phyloP scores from a whole-genome alignment of 2,329 filamentous ascomycete genomes.

The Cercospora sesami region DNA sequence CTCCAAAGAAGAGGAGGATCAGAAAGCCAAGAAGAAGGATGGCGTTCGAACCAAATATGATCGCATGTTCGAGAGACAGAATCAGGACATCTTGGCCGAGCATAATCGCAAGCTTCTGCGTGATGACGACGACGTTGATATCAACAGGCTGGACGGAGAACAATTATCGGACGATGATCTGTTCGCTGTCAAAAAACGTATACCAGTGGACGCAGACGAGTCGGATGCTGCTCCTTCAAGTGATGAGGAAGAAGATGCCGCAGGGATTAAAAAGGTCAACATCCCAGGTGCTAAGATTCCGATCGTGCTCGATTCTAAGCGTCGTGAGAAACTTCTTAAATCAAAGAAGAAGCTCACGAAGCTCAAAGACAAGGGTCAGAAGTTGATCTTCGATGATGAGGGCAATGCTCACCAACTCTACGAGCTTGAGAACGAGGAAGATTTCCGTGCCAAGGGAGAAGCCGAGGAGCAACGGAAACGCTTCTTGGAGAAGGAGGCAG shows the following conservation, averaged over 20 bases:
- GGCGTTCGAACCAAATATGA: conserved; percentile 92
- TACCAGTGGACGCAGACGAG: conserved; percentile 65
- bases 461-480: conserved; percentile 72
- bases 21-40: conserved; percentile 55
- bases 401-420: conserved; percentile 82
- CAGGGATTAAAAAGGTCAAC: conserved; percentile 60
- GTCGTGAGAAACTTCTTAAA: conserved; percentile 89
- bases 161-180: conserved; percentile 63
- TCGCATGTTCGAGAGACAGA: conserved; percentile 94
- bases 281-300: conserved; percentile 67
- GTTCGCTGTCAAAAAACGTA: conserved; percentile 88
- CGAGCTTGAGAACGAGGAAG: conserved; percentile 80
- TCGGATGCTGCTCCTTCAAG: conserved; percentile 42
- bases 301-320: conserved; percentile 87
- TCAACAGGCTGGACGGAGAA: conserved; percentile 37
- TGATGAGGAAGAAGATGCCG: conserved; percentile 39
- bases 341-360: conserved; percentile 95
- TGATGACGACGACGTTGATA: conserved; percentile 51
- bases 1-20: conserved; percentile 51
- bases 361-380: conserved; percentile 81
- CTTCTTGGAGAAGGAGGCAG: conserved; percentile 75
- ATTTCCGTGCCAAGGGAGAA: conserved; percentile 72
- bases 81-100: conserved; percentile 91
- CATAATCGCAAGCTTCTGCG: conserved; percentile 87
- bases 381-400: conserved; percentile 89